Evolutionary conservation across 2,329 filamentous ascomycete species (phyloP).

Genomic region (Huntiella abstrusa): DNA sequence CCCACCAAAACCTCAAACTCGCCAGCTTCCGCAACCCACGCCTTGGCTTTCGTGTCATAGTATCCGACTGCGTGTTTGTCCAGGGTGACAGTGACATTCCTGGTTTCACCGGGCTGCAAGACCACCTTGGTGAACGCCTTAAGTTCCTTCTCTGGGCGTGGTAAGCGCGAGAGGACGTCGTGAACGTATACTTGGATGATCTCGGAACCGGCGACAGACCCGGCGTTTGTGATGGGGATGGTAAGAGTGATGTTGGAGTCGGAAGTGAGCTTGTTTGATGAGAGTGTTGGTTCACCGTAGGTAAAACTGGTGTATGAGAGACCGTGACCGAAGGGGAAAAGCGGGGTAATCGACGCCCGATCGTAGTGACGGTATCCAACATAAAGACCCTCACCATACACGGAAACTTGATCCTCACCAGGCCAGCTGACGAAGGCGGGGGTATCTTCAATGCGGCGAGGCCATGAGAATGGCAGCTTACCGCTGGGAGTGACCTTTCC

Average conservation of each 20-base stretch:
- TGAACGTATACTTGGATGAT: slow-evolving; percentile 50
- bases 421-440: slow-evolving; percentile 58
- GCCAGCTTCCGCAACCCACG: slow-evolving; percentile 50
- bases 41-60: slow-evolving; percentile 38
- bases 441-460: slow-evolving; percentile 41
- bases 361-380: slow-evolving; percentile 61
- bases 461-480: slow-evolving; percentile 53
- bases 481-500: slow-evolving; percentile 46
- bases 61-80: slow-evolving; percentile 38
- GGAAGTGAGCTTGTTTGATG: slow-evolving; percentile 21
- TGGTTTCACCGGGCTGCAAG: slow-evolving; percentile 36
- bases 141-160: slow-evolving; percentile 50
- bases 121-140: slow-evolving; percentile 49
- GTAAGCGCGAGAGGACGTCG: slow-evolving; percentile 43
- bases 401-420: slow-evolving; percentile 46
- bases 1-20: slow-evolving; percentile 41
- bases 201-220: slow-evolving; percentile 36
- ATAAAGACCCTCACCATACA: slow-evolving; percentile 56
- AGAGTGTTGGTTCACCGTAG: slow-evolving; percentile 38
- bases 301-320: slow-evolving; percentile 54
- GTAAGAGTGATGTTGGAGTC: slow-evolving; percentile 25
- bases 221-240: slow-evolving; percentile 35
- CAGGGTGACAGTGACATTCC: slow-evolving; percentile 26
- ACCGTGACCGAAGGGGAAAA: slow-evolving; percentile 58
- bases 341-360: slow-evolving; percentile 34